These are phyloP conservation scores for Xylaria grammica DNA, from an alignment of 495 filamentous ascomycete species.

Conservation along the genomic window DNA sequence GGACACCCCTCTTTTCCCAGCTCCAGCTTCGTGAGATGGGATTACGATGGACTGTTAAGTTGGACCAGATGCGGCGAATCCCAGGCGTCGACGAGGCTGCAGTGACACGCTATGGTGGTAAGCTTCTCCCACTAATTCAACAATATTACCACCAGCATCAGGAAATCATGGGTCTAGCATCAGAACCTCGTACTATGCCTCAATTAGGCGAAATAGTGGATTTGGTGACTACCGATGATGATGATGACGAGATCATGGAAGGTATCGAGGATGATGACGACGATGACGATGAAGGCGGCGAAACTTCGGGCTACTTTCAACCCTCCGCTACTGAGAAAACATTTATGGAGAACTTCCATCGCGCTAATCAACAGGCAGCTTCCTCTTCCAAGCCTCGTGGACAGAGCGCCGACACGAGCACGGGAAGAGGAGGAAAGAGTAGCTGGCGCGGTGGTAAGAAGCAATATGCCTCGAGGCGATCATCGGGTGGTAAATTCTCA, in stretches of 20 bases:
- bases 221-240: conserved; percentile 67
- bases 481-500: conserved; percentile 32
- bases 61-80: conserved; percentile 67
- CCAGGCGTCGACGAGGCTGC: conserved; percentile 71
- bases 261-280: conserved; percentile 51
- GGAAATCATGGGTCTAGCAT: conserved; percentile 55
- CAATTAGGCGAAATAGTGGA: conserved; percentile 58
- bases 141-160: conserved; percentile 61
- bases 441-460: conserved; percentile 32
- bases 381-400: conserved; percentile 25
- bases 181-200: conserved; percentile 12
- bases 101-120: conserved; percentile 69
- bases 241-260: conserved; percentile 55
- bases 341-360: conserved; percentile 32
- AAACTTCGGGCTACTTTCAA: conserved; percentile 54
- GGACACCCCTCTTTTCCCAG: conserved; percentile 77
- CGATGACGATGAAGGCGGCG: conserved; percentile 42
- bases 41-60: conserved; percentile 67
- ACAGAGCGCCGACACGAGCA: conserved; percentile 21
- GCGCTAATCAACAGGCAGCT: conserved; percentile 17
- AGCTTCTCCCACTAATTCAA: conserved; percentile 68
- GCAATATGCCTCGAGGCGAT: conserved; percentile 25
- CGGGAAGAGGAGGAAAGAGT: conserved; percentile 17
- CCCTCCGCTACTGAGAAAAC: conserved; percentile 35
- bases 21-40: conserved; percentile 82